Conservation (phyloP, 306 rosid genomes). For the Spatholobus suberectus region DNA sequence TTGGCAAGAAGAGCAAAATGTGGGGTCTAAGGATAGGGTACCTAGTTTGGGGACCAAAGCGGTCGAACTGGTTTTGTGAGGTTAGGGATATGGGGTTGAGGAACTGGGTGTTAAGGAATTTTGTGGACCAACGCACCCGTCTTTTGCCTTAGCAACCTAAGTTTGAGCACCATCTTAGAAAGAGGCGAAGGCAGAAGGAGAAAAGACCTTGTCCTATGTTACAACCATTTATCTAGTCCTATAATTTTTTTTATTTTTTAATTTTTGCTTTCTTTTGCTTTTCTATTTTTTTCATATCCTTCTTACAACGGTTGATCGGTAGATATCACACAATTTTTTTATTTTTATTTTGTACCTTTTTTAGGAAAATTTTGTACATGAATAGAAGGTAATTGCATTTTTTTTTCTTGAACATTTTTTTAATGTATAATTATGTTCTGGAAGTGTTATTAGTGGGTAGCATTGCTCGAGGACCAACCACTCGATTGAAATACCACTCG, state of each 20-base stretch:
- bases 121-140: slow-evolving; percentile 43
- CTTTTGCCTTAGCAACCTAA: slow-evolving; percentile 65
- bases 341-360: background rate
- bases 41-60: slow-evolving; percentile 81
- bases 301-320: background rate
- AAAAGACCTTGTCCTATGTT: background rate
- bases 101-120: slow-evolving; percentile 47
- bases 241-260: background rate
- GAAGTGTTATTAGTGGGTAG: too few species aligned
- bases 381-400: background rate
- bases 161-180: slow-evolving; percentile 26
- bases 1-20: slow-evolving; percentile 68
- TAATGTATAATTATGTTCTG: too few species aligned
- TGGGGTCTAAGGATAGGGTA: slow-evolving; percentile 75
- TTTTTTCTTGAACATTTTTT: background rate
- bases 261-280: background rate
- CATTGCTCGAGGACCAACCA: too few species aligned
- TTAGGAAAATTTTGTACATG: background rate
- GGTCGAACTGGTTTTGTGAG: slow-evolving; percentile 74
- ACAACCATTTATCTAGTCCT: background rate
- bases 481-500: too few species aligned
- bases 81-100: slow-evolving; percentile 55
- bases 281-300: background rate
- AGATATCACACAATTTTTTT: background rate
- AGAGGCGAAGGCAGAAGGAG: background rate